A percentile compares a stretch with the other conserved stretches of the same genome.
Conservation (phyloP, 352 stramenopile genomes). For the Pythium oligandrum region DNA sequence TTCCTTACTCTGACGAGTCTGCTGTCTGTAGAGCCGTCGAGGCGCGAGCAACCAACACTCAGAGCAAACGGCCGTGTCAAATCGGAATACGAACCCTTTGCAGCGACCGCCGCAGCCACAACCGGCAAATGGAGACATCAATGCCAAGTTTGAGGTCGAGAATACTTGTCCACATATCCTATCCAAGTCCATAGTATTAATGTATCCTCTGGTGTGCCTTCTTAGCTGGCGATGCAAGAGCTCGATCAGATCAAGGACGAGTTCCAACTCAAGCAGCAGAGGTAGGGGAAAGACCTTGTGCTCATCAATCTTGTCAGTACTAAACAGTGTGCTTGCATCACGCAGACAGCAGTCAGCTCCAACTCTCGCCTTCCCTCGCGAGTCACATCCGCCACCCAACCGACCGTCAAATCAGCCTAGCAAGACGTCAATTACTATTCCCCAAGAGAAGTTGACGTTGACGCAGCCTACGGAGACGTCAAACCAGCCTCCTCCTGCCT, state of each 20-base stretch:
- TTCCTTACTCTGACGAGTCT: too few relatives aligned
- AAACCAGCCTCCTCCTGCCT: not conserved
- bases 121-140: conserved; percentile 20
- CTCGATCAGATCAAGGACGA: conserved; percentile 42
- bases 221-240: conserved; percentile 42
- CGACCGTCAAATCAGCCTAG: not conserved
- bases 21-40: too few relatives aligned
- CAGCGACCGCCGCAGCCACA: too few relatives aligned
- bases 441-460: too few relatives aligned
- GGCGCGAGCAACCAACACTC: not conserved
- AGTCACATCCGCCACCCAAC: not conserved
- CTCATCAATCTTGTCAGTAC: too few relatives aligned
- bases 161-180: not conserved
- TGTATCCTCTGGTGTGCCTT: conserved; percentile 1
- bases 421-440: too few relatives aligned
- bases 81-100: not conserved
- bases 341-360: conserved; percentile 24
- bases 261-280: conserved; percentile 29
- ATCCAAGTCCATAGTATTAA: conserved; percentile 1
- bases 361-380: conserved; percentile 6
- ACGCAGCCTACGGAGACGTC: too few relatives aligned
- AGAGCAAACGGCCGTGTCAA: not conserved
- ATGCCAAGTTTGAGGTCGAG: conserved; percentile 43
- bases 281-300: conserved; percentile 9
- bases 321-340: not conserved